Percentiles rank a stretch among this genome's conserved stretches.
Evolutionary conservation across 306 rosid species (phyloP).

Genomic region (Fagus sylvatica): DNA sequence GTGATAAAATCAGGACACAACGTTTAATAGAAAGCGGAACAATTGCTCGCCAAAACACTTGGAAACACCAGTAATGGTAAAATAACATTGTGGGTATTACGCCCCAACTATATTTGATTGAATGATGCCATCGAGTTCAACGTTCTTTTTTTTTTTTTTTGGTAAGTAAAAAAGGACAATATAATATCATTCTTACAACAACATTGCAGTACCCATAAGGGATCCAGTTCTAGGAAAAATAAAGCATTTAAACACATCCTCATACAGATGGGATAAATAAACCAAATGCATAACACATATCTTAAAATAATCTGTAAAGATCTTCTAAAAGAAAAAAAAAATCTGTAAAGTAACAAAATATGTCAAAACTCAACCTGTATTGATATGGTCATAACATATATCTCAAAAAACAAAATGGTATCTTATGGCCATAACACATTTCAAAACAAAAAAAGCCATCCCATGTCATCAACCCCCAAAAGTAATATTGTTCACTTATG

Average conservation of each 20-base stretch:
- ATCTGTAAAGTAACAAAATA: too few relatives aligned
- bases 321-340: too few relatives aligned
- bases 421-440: too few relatives aligned
- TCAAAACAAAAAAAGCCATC: too few relatives aligned
- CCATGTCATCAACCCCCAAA: too few relatives aligned
- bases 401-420: too few relatives aligned
- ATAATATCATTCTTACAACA: constrained; percentile 4
- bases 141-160: too few relatives aligned
- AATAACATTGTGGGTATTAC: not conserved
- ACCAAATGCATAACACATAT: constrained; percentile 5
- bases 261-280: constrained; percentile 1
- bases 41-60: not conserved
- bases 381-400: too few relatives aligned
- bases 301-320: too few relatives aligned
- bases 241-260: not conserved
- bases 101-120: not conserved
- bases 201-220: constrained; percentile 7
- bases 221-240: not conserved
- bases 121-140: not conserved
- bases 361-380: too few relatives aligned
- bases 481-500: too few relatives aligned
- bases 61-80: not conserved
- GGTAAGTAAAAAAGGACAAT: too few relatives aligned
- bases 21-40: not conserved
- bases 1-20: not conserved